A percentile compares a stretch with the other conserved stretches of the same genome.
Evolutionary conservation across 345 rosid species (phyloP).

Genomic region (Lumnitzera racemosa): DNA sequence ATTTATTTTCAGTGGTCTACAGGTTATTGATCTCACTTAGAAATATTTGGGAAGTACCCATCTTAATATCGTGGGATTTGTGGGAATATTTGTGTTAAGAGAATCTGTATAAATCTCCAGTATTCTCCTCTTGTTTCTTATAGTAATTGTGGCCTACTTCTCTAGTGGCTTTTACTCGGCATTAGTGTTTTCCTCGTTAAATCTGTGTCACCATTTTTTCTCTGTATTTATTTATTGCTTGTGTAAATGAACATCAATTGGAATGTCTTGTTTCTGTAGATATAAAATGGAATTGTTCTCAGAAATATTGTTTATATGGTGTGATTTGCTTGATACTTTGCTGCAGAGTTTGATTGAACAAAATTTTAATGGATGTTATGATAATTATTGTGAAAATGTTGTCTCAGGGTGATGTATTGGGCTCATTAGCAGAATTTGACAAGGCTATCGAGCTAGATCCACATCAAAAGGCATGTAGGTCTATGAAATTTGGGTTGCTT

Average conservation of each 20-base stretch:
- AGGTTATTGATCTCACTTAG: too few relatives aligned
- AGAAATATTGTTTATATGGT: not conserved
- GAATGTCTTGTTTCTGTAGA: not conserved
- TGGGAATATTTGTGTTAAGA: too few relatives aligned
- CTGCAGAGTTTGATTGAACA: not conserved
- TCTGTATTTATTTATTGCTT: not conserved
- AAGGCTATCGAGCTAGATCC: slow-evolving; percentile 73
- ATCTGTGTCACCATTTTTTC: not conserved
- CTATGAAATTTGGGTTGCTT: not conserved
- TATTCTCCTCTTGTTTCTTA: too few relatives aligned
- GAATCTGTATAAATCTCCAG: too few relatives aligned
- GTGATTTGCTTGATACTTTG: not conserved
- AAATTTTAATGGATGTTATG: slow-evolving; percentile 6
- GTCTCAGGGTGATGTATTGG: slow-evolving; percentile 67
- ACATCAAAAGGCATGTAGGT: slow-evolving; percentile 78
- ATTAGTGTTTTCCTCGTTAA: not conserved
- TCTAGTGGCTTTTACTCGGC: not conserved
- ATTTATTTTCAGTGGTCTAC: too few relatives aligned
- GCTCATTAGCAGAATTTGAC: slow-evolving; percentile 67
- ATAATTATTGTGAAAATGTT: too few relatives aligned
- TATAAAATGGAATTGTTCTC: not conserved
- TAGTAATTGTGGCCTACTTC: too few relatives aligned
- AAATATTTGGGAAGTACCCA: too few relatives aligned
- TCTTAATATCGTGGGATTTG: too few relatives aligned
- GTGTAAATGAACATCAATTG: not conserved